These are phyloP conservation scores for Mortierella sp. DNA, from an alignment of 371 early-diverging fungal species.

Conservation along the genomic window DNA sequence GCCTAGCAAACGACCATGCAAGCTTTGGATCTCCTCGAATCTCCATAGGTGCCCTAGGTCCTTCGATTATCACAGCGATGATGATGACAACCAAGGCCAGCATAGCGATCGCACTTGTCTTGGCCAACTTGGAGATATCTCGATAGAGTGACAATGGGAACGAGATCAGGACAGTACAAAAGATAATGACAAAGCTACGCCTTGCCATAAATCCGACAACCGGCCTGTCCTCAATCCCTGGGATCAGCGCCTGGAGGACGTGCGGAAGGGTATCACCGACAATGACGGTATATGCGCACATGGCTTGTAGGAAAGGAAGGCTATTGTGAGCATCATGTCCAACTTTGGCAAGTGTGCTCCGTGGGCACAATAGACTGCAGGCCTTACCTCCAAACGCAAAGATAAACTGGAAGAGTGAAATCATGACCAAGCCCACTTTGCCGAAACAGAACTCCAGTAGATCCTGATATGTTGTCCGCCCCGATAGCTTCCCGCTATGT, in stretches of 20 bases:
- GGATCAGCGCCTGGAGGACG: conserved; percentile 74
- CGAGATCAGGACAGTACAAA: conserved; percentile 74
- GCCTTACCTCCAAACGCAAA: conserved; percentile 84
- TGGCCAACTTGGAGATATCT: conserved; percentile 84
- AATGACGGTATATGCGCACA: conserved; percentile 85
- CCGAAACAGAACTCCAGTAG: conserved; percentile 81
- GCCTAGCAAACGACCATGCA: conserved; percentile 62
- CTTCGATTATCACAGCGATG: conserved; percentile 75
- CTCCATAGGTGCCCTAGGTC: conserved; percentile 65
- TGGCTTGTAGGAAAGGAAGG: conserved; percentile 54
- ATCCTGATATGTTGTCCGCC: conserved; percentile 80
- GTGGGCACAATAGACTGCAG: neutral
- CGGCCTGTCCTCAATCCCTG: conserved; percentile 63
- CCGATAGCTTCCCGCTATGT: conserved; percentile 74
- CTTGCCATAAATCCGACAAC: conserved; percentile 63
- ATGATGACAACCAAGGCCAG: conserved; percentile 80
- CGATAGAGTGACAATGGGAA: conserved; percentile 82
- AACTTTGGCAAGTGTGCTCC: neutral
- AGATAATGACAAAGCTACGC: conserved; percentile 68
- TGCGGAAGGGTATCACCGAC: conserved; percentile 85
- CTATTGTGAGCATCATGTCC: neutral
- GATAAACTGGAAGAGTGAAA: conserved; percentile 81
- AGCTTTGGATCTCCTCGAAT: conserved; percentile 62
- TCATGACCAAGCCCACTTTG: conserved; percentile 71
- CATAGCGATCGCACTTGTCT: conserved; percentile 81